Evolutionary conservation across 768 basidiomycete genomes (phyloP), one percentile per base, ranked within the genome.

Genomic region (Trametes cingulata): DNA sequence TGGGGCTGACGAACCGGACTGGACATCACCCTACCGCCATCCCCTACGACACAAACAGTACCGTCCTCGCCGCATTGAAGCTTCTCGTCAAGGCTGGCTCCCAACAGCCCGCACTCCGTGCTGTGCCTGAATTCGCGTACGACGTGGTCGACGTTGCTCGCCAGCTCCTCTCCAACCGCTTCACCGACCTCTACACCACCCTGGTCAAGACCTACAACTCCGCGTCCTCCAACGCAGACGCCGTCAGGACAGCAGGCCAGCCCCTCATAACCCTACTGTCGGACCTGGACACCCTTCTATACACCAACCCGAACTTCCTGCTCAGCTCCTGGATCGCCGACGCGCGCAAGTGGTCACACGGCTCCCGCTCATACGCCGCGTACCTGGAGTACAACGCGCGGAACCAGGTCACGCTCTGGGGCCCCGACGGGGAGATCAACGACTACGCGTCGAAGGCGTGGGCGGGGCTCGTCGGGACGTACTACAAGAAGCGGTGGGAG

Each of bases 401-500:
- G 20, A 78, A 77, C 62, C 77, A 78, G 65, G 71, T 78, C 63
- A 78, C 76, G 29, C 74, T 78, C 25, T 78, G 77, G 77, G 77
- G 77, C 22, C 76, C 76, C 3, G 69, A 67, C 17, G 76, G 77
- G 15, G 65, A 78, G 67, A 76, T 75, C 71, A 72, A 74, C 54
- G 77, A 77, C 59, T 78, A 78, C 48, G 77, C 77, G 20, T 77
- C 76, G n/a, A 78, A 78, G 55, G 74, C 74, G 61, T 77, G 77
- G 76, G 73, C 71, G 0, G 76, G 77, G 3, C 71, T 78, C 48
- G 72, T 78, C 35, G 65, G 70, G 13, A 67, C 64, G 4, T 78
- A 78, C 65, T 78, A 78, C 63, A 57, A 39, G 0, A 36, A 52
- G 39, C 70, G 77, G 1, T 78, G 77, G 77, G 57, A 59, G 56